phyloP scores from a whole-genome alignment of 1,139 yeast genomes.

The Taiozyma onychis region DNA sequence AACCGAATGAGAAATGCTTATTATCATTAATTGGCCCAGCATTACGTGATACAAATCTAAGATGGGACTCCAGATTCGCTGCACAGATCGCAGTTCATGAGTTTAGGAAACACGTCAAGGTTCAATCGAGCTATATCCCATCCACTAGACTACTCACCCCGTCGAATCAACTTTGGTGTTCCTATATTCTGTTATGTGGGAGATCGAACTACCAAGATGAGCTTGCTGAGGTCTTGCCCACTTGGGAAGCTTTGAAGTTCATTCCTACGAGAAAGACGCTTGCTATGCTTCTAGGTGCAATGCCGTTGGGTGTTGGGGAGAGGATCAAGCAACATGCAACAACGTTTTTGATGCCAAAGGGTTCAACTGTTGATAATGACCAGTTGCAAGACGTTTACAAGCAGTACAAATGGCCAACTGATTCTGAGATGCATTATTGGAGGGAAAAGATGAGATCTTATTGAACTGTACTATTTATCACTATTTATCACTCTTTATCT shows the following conservation, averaged over 20 bases:
- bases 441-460: constrained; percentile 3
- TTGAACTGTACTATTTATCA: not conserved
- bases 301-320: constrained; percentile 37
- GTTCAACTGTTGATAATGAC: no score
- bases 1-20: constrained; percentile 37
- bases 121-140: not conserved
- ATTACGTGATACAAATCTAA: constrained; percentile 17
- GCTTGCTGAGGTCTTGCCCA: constrained; percentile 43
- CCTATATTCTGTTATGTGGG: constrained; percentile 46
- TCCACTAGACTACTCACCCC: constrained; percentile 37
- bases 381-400: no score
- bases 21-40: constrained; percentile 41
- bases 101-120: constrained; percentile 36
- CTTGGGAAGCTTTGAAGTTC: constrained; percentile 54
- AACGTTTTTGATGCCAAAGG: constrained; percentile 16
- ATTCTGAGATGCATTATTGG: constrained; percentile 15
- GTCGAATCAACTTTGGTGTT: constrained; percentile 40
- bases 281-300: constrained; percentile 29
- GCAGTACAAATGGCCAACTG: not conserved
- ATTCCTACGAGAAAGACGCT: constrained; percentile 39
- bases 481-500: no score
- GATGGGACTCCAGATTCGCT: constrained; percentile 50
- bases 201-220: constrained; percentile 45
- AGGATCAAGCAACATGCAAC: constrained; percentile 36
- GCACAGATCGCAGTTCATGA: constrained; percentile 59